phyloP scores from a whole-genome alignment of 2,329 filamentous ascomycete genomes.

The Leptoxyphium fumago region DNA sequence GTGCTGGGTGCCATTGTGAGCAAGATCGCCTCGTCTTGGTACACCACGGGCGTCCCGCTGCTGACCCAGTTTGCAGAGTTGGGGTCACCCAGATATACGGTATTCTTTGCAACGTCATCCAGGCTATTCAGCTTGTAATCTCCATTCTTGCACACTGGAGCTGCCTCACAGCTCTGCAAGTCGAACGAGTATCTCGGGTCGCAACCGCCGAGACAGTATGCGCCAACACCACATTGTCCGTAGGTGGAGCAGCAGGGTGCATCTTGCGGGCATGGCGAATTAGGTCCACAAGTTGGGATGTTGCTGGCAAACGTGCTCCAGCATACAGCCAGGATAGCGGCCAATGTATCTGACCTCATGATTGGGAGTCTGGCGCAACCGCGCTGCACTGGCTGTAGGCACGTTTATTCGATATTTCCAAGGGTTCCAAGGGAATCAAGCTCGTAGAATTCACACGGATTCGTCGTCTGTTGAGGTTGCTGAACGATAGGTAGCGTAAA shows the following conservation, averaged over 20 bases:
- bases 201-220: constrained; percentile 91
- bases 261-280: constrained; percentile 16
- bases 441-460: too few relatives aligned
- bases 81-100: constrained; percentile 75
- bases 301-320: background rate
- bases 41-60: constrained; percentile 57
- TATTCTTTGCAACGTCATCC: constrained; percentile 54
- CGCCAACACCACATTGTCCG: constrained; percentile 81
- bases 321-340: background rate
- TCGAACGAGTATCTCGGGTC: constrained; percentile 73
- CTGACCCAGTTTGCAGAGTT: constrained; percentile 74
- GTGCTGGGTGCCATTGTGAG: constrained; percentile 81
- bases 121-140: constrained; percentile 61
- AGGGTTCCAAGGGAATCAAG: too few relatives aligned
- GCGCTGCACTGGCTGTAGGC: background rate
- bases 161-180: constrained; percentile 72
- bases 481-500: too few relatives aligned
- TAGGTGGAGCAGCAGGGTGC: constrained; percentile 43
- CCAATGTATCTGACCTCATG: background rate
- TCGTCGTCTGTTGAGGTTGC: too few relatives aligned
- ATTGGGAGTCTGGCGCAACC: background rate
- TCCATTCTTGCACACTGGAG: constrained; percentile 63
- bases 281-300: constrained; percentile 16
- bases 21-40: constrained; percentile 52
- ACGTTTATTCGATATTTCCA: too few relatives aligned